Conservation (phyloP, 208 protist genomes). For the Vickermania ingenoplastis region DNA sequence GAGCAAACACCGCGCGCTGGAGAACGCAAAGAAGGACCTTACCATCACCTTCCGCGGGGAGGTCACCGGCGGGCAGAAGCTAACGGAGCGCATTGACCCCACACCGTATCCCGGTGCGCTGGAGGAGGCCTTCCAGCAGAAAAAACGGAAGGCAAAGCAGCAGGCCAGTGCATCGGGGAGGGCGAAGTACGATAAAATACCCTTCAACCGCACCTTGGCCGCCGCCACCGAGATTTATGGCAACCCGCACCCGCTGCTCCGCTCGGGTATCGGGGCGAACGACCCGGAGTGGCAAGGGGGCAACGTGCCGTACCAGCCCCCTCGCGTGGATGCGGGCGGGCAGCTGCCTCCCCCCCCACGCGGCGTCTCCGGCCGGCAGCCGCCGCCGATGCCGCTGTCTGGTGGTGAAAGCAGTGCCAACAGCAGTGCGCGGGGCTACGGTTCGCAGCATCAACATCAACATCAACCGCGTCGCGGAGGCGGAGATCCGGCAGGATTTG, state of each 20-base stretch:
- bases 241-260: conserved; percentile 70
- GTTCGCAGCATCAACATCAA: too few relatives aligned
- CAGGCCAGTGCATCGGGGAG: conserved; percentile 8
- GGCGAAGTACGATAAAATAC: conserved; percentile 42
- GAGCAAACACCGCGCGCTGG: conserved; percentile 33
- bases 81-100: conserved; percentile 51
- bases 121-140: conserved; percentile 21
- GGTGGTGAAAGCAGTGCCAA: too few relatives aligned
- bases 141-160: background rate
- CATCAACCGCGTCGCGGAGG: too few relatives aligned
- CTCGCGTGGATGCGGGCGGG: too few relatives aligned
- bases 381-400: too few relatives aligned
- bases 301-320: background rate
- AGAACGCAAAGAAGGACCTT: conserved; percentile 49
- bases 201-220: conserved; percentile 38
- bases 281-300: background rate
- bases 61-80: conserved; percentile 48
- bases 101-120: conserved; percentile 56
- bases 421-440: too few relatives aligned
- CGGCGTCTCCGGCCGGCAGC: too few relatives aligned
- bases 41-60: conserved; percentile 80
- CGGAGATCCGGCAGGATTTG: too few relatives aligned
- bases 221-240: conserved; percentile 59
- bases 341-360: too few relatives aligned
- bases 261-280: conserved; percentile 17